These are phyloP conservation scores for Acer campestre DNA, from an alignment of 345 rosid genomes.

Conservation along the genomic window DNA sequence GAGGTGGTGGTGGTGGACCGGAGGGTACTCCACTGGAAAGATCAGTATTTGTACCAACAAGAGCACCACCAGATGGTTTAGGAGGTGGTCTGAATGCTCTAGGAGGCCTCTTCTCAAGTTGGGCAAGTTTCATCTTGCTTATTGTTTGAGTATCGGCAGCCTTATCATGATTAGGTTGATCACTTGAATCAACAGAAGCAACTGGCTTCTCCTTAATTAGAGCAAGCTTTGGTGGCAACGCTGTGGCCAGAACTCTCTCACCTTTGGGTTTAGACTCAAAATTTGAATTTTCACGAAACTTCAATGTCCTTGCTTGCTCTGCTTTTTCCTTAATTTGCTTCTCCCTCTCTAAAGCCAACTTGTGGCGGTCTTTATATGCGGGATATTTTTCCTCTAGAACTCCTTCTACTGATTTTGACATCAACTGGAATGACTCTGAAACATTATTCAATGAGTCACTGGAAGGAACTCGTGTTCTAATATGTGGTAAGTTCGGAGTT, in stretches of 20 bases:
- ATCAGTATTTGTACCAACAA: constrained; percentile 33
- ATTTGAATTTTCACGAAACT: constrained; percentile 50
- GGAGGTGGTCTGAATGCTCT: constrained; percentile 92
- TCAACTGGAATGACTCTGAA: constrained; percentile 76
- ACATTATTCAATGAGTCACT: constrained; percentile 64
- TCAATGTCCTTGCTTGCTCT: constrained; percentile 73
- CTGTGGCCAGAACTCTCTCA: constrained; percentile 26
- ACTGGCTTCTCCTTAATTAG: constrained; percentile 69
- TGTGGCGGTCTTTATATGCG: constrained; percentile 90
- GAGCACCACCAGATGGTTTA: constrained; percentile 45
- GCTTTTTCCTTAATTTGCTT: constrained; percentile 80
- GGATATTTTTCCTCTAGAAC: constrained; percentile 86
- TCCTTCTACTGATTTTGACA: constrained; percentile 88
- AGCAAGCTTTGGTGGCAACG: constrained; percentile 74
- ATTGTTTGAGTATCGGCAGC: constrained; percentile 50
- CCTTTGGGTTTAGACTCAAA: constrained; percentile 29
- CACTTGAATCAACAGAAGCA: constrained; percentile 40
- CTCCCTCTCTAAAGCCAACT: constrained; percentile 88
- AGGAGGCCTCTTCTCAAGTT: constrained; percentile 86
- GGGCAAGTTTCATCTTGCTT: constrained; percentile 70
- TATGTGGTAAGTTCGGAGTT: constrained; percentile 52
- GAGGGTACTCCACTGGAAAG: constrained; percentile 49
- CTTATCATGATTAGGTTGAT: constrained; percentile 57
- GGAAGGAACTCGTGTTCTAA: constrained; percentile 54
- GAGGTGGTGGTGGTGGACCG: constrained; percentile 60